phyloP scores from a whole-genome alignment of 495 filamentous ascomycete species.

The Xylaria sp. region DNA sequence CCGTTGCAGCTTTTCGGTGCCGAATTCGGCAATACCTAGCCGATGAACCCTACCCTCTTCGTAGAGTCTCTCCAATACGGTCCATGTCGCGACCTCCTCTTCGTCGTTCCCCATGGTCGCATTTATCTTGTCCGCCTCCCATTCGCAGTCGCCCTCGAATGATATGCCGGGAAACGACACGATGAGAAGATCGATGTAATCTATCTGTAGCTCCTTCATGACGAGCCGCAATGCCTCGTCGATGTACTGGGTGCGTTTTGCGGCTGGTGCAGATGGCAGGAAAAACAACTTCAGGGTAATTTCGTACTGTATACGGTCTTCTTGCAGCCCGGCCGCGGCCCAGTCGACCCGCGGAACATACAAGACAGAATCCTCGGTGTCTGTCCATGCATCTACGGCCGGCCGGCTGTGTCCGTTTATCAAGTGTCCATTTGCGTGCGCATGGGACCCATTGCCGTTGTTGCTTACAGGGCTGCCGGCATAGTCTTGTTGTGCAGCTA shows the following conservation, averaged over 20 bases:
- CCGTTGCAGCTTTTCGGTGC: constrained; percentile 74
- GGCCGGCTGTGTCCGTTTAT: constrained; percentile 34
- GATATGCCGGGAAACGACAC: constrained; percentile 91
- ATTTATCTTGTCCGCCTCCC: constrained; percentile 70
- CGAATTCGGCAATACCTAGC: constrained; percentile 90
- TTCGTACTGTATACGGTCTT: constrained; percentile 83
- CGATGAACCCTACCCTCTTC: constrained; percentile 71
- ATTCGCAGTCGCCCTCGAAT: constrained; percentile 92
- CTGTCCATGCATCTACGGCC: constrained; percentile 67
- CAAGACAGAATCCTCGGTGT: constrained; percentile 60
- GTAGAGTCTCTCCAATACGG: constrained; percentile 77
- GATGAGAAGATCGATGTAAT: constrained; percentile 85
- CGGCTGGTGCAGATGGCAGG: constrained; percentile 70
- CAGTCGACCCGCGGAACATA: constrained; percentile 83
- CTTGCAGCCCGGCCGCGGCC: constrained; percentile 70
- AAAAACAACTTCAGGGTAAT: constrained; percentile 96
- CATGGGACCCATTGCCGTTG: constrained; percentile 31
- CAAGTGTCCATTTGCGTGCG: constrained; percentile 1
- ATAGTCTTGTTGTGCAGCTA: constrained; percentile 70
- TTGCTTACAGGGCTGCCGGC: constrained; percentile 41
- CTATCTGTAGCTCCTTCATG: constrained; percentile 74
- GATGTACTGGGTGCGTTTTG: constrained; percentile 68
- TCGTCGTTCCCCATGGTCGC: constrained; percentile 67
- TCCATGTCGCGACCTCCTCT: constrained; percentile 69
- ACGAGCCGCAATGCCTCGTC: constrained; percentile 80